Base-by-base conservation (phyloP, 805 yeast species). In the Pichia paraexigua region DNA sequence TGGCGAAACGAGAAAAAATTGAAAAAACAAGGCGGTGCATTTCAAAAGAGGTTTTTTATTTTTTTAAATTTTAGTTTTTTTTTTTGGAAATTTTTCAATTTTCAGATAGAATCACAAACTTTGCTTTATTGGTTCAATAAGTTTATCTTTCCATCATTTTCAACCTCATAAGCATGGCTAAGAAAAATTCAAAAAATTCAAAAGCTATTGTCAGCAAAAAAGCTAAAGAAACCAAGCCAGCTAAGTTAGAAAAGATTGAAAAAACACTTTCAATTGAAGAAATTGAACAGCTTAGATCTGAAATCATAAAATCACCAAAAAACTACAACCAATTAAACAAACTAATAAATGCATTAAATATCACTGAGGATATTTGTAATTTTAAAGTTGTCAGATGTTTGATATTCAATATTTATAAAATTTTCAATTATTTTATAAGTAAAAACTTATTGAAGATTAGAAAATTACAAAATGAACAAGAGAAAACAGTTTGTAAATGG, bases 401-500 rank as follows among this genome's bases (percentile, higher is more conserved):
- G 21, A 62, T 77, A 2, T 53, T 78, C 21, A 62, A 71, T 1
- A 55, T 84, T 41, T 70, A 66, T 55, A 70, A 74, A 55, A 61
- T 74, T 11, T 85, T 84, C 61, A 77, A 76, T 51, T 62, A 66
- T 39, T 63, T 83, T 28, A 67, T 78, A 40, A 65, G 71, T 44
- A 65, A 71, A 5, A 76, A 75, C 0, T 61, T 66, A 20, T 61
- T 84, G 41, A 65, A 63, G 55, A 59, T 59, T 25, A 64, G 66
- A 15, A 67, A 64, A 43, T 60, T 56, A 6, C 60, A 61, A 27
- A 48, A 64, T 8, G 74, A 74, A 43, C 81, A 75, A 37, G 75
- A 78, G 50, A 73, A 74, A 54, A 66, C 69, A 18, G 75, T 83
- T n/a, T 75, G 75, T 35, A 72, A 74, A 56, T 87, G 95, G 92